phyloP scores from a whole-genome alignment of 495 filamentous ascomycete genomes.

The Tuber microsphaerosporum region DNA sequence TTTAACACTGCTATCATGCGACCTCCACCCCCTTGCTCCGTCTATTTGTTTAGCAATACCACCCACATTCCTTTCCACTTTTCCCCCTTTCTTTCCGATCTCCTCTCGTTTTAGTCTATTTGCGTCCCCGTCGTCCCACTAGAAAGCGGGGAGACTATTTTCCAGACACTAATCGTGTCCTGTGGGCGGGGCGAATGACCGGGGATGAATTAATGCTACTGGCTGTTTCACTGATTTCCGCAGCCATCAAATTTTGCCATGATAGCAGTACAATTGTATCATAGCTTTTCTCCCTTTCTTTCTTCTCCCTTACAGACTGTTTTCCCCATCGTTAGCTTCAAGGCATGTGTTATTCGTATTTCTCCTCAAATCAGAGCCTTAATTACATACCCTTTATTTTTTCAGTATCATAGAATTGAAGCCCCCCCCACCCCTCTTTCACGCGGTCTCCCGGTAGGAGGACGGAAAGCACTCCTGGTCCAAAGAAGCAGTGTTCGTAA shows the following conservation, averaged over 20 bases:
- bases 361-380: background rate
- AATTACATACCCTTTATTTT: too few species aligned
- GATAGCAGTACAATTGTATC: background rate
- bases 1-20: background rate
- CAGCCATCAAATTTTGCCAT: background rate
- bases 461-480: background rate
- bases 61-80: background rate
- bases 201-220: background rate
- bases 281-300: background rate
- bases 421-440: too few species aligned
- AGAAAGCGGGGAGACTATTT: background rate
- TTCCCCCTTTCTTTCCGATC: background rate
- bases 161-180: background rate
- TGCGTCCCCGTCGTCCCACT: background rate
- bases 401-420: background rate
- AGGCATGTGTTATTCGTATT: background rate
- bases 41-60: background rate
- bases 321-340: background rate
- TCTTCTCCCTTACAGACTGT: background rate
- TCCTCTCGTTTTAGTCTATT: background rate
- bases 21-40: background rate
- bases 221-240: background rate
- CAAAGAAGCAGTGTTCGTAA: background rate
- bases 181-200: background rate
- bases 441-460: background rate